Percentiles rank a stretch among this genome's conserved stretches.
phyloP scores from a whole-genome alignment of 345 rosid species.

The Citrus unshiu region DNA sequence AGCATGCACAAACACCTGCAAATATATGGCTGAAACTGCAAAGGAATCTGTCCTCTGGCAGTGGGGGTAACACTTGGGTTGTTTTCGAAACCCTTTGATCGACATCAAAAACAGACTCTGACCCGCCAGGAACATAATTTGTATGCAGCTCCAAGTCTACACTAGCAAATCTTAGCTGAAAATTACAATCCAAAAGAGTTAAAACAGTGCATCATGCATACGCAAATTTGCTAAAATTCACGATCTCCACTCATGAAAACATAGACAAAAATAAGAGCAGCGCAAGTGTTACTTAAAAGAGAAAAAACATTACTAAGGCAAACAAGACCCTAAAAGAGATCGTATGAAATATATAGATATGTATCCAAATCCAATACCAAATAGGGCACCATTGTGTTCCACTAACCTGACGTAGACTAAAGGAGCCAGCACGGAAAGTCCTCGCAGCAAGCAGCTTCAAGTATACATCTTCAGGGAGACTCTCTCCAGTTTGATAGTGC shows the following conservation, averaged over 20 bases:
- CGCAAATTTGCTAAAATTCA: neutral
- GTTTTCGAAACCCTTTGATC: constrained; percentile 58
- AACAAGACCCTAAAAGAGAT: neutral
- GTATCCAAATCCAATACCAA: neutral
- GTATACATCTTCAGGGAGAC: constrained; percentile 81
- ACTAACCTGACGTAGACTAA: constrained; percentile 86
- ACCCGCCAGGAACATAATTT: constrained; percentile 61
- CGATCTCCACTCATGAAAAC: neutral
- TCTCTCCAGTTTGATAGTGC: constrained; percentile 82
- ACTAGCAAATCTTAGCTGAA: constrained; percentile 67
- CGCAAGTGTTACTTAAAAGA: neutral
- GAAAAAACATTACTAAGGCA: neutral
- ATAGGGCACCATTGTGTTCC: constrained; percentile 4
- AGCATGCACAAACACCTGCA: constrained; percentile 46
- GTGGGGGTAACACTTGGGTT: constrained; percentile 77
- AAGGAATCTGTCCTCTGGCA: constrained; percentile 80
- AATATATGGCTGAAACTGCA: constrained; percentile 84
- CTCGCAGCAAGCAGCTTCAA: constrained; percentile 85
- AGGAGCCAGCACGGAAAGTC: constrained; percentile 84
- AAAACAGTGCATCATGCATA: neutral
- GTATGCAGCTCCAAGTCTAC: constrained; percentile 81
- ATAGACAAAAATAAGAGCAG: neutral
- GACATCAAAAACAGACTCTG: constrained; percentile 74
- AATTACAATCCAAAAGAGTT: neutral
- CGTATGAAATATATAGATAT: neutral